Conservation (phyloP, 768 basidiomycete species). For the Xanthoconium purpureum region DNA sequence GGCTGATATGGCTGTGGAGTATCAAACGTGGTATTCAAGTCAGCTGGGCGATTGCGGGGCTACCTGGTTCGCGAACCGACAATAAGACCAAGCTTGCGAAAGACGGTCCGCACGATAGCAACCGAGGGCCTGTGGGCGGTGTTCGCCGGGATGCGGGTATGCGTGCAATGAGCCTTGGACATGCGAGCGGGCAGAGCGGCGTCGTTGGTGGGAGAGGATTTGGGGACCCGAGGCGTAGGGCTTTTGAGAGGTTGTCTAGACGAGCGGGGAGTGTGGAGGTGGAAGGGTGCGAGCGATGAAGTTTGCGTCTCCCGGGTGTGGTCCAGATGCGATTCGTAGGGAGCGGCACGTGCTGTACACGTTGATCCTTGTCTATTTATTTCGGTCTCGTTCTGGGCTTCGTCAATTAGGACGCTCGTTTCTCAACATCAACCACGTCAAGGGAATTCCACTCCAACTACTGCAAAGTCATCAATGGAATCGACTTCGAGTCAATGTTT, state of each 20-base stretch:
- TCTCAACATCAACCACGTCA: too few species aligned
- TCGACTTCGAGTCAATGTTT: too few species aligned
- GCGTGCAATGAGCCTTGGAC: conserved; percentile 29
- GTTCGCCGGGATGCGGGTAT: conserved; percentile 17
- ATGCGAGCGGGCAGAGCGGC: conserved; percentile 13
- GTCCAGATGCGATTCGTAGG: not conserved
- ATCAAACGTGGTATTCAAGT: conserved; percentile 77
- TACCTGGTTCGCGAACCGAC: conserved; percentile 29
- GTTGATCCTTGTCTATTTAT: not conserved
- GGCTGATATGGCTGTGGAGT: conserved; percentile 85
- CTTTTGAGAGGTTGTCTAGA: conserved; percentile 16
- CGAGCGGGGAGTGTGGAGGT: conserved; percentile 21
- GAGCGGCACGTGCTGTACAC: not conserved
- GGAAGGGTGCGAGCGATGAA: not conserved
- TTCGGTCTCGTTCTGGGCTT: not conserved
- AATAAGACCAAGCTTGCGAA: not conserved
- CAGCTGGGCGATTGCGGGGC: conserved; percentile 72
- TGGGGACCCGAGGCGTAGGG: conserved; percentile 23
- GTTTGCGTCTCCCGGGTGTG: not conserved
- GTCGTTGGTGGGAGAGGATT: conserved; percentile 1
- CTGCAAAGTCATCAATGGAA: too few species aligned
- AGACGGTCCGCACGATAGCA: conserved; percentile 1
- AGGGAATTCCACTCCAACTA: too few species aligned
- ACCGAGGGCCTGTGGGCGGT: not conserved
- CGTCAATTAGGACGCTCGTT: too few species aligned